Base-by-base conservation (phyloP, 371 early-diverging fungal genomes). In the Chytridiales sp. region DNA sequence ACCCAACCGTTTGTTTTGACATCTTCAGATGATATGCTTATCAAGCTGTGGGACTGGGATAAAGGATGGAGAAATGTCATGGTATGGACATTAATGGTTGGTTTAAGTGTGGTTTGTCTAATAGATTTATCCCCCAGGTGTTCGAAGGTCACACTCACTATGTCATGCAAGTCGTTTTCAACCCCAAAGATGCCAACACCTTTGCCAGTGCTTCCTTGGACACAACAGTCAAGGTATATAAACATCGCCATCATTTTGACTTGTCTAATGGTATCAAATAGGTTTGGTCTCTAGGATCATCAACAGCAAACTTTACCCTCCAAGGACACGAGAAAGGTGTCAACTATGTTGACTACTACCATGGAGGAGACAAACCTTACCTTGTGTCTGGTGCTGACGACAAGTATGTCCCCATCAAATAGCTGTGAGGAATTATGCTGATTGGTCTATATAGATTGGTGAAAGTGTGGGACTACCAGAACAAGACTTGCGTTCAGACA, bases 401-500 rank as follows among this genome's bases (percentile, higher is more conserved):
- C 76, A 83, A 85, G 83, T 86, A 70, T 26, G 43, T 35, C 54
- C n/a, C 46, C 31, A 35, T 36, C 34, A 11, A 9, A 29, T 42
- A 31, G 13, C 43, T 27, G 41, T 2, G 11, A 35, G n/a, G 15
- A 3, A 36, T 31, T 11, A 9, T 32, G 54, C 53, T 24, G 19
- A 2, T 6, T 54, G 11, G 1, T 22, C 29, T 43, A 5, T 59
- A 72, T 68, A 72, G 85, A 44, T 60, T 86, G 24, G 91, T 96
- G 61, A 96, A 97, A 67, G 87, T 99, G 30, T 99, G 99, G 99
- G 97, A 99, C 78, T 99, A 99, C 70, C 97, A 98, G 70, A 99
- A 93, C 82, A 97, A 94, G 76, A 90, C 92, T 27, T 96, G 99
- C 62, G 93, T 98, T 4, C 95, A 94, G 62, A 94, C 93, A 1